These are phyloP conservation scores for Stephanodiscus triporus DNA, from an alignment of 108 stramenopile genomes.

Conservation along the genomic window DNA sequence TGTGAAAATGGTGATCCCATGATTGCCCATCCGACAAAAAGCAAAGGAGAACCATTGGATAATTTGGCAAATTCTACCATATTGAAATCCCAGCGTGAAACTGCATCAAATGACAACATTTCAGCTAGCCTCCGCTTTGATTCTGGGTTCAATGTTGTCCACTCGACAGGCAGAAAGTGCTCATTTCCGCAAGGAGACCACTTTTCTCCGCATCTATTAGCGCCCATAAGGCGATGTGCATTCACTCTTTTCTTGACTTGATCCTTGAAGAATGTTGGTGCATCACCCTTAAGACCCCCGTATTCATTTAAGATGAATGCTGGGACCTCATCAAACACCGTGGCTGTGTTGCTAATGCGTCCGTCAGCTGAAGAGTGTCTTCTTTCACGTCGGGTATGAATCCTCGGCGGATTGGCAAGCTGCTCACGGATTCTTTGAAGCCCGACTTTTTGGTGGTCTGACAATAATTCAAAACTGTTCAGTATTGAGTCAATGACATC, in stretches of 20 bases:
- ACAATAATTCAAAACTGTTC: background rate
- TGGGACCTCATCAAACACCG: slow-evolving; percentile 23
- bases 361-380: slow-evolving; percentile 16
- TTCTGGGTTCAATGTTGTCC: slow-evolving; percentile 26
- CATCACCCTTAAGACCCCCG: slow-evolving; percentile 6
- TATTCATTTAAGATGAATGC: slow-evolving; percentile 29
- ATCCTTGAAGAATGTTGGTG: background rate
- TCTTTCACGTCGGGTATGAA: slow-evolving; percentile 7
- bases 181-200: background rate
- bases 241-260: slow-evolving; percentile 26
- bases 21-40: slow-evolving; percentile 43
- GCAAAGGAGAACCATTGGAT: slow-evolving; percentile 29
- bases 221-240: slow-evolving; percentile 18
- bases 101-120: slow-evolving; percentile 10
- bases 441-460: slow-evolving; percentile 20
- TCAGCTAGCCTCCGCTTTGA: slow-evolving; percentile 17
- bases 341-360: background rate
- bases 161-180: slow-evolving; percentile 38
- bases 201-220: background rate
- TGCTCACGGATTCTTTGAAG: slow-evolving; percentile 20
- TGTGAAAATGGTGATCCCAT: slow-evolving; percentile 40
- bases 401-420: slow-evolving; percentile 4
- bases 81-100: slow-evolving; percentile 38
- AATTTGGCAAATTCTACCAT: slow-evolving; percentile 27
- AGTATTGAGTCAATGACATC: slow-evolving; percentile 32